Evolutionary conservation across 2,329 filamentous ascomycete species (phyloP).

Genomic region (Fusarium subglutinans): DNA sequence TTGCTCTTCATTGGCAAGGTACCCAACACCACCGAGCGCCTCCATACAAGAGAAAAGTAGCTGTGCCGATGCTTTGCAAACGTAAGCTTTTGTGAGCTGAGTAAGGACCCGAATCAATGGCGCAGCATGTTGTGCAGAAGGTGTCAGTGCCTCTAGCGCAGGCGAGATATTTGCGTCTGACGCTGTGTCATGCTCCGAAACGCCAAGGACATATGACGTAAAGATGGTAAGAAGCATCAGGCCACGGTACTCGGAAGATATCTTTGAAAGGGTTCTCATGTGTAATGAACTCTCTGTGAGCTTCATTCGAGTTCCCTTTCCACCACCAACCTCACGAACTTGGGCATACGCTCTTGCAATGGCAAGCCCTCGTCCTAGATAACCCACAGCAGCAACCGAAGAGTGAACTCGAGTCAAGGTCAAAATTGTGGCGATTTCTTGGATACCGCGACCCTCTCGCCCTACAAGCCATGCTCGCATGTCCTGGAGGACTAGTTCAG

Average conservation of each 20-base stretch:
- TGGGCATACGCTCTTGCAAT: slow-evolving; percentile 67
- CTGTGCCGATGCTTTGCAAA: slow-evolving; percentile 59
- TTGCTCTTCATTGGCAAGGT: slow-evolving; percentile 70
- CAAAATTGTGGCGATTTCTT: slow-evolving; percentile 73
- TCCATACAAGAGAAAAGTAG: slow-evolving; percentile 69
- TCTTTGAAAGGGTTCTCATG: slow-evolving; percentile 65
- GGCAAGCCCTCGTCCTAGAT: slow-evolving; percentile 64
- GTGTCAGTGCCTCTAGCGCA: slow-evolving; percentile 46
- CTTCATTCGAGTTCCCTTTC: slow-evolving; percentile 53
- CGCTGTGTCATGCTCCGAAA: slow-evolving; percentile 56
- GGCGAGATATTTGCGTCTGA: slow-evolving; percentile 11
- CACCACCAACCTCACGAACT: slow-evolving; percentile 63
- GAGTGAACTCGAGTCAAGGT: slow-evolving; percentile 73
- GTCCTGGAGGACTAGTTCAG: slow-evolving; percentile 72
- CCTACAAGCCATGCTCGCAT: slow-evolving; percentile 75
- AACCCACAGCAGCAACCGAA: slow-evolving; percentile 61
- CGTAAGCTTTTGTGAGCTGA: slow-evolving; percentile 68
- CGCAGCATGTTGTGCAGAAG: slow-evolving; percentile 45
- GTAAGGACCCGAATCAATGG: slow-evolving; percentile 66
- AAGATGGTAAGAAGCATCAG: slow-evolving; percentile 66
- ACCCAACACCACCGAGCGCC: slow-evolving; percentile 72
- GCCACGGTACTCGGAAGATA: slow-evolving; percentile 65
- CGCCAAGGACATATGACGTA: slow-evolving; percentile 62
- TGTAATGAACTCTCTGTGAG: slow-evolving; percentile 65
- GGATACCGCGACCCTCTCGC: slow-evolving; percentile 70